Percentiles rank a stretch among this genome's conserved stretches.
Conservation (phyloP, 2,329 filamentous ascomycete genomes). For the Ascochyta koolunga region DNA sequence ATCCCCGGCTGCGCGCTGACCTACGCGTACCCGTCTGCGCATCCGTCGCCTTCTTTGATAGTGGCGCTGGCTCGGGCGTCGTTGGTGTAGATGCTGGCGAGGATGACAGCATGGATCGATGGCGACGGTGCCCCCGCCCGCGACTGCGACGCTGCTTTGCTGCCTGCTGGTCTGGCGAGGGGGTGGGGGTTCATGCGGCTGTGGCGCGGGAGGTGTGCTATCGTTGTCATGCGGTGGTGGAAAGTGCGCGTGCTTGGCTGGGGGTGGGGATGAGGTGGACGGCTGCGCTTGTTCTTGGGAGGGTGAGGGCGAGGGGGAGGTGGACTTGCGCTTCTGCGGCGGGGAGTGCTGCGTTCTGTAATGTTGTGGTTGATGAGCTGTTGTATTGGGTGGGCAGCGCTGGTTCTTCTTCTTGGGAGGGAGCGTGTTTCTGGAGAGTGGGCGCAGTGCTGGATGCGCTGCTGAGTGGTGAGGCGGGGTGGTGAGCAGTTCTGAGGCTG, state of each 20-base stretch:
- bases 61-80: too few relatives aligned
- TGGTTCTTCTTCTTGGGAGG: not conserved
- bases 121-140: too few relatives aligned
- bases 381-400: not conserved
- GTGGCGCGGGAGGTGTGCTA: not conserved
- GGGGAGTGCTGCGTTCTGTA: not conserved
- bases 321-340: conserved; percentile 3
- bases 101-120: too few relatives aligned
- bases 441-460: too few relatives aligned
- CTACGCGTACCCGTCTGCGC: not conserved
- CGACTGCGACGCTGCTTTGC: too few relatives aligned
- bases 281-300: not conserved
- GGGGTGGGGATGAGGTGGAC: too few relatives aligned
- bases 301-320: not conserved
- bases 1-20: not conserved
- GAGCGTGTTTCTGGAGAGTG: too few relatives aligned
- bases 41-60: too few relatives aligned
- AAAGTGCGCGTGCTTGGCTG: not conserved
- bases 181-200: not conserved
- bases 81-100: too few relatives aligned
- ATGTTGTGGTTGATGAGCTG: not conserved
- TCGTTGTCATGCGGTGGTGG: not conserved
- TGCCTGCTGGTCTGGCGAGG: too few relatives aligned
- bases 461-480: too few relatives aligned
- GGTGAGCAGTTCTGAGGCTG: too few relatives aligned